Evolutionary conservation across 331 rosid genomes (phyloP).

Genomic region (Telfairia occidentalis): DNA sequence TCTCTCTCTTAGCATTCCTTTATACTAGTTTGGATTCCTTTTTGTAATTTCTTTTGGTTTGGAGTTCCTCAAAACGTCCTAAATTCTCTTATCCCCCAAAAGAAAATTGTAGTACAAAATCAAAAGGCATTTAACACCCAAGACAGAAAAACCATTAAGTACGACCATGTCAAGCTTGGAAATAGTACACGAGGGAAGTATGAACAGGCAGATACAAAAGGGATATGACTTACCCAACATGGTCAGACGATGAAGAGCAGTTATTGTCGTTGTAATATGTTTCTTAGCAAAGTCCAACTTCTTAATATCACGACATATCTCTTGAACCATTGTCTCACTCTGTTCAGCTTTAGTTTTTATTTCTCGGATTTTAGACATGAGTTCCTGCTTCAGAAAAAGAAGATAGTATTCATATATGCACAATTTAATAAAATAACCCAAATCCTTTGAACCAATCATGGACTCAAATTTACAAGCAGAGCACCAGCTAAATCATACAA

Average conservation of each 20-base stretch:
- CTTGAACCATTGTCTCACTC: slow-evolving; percentile 98
- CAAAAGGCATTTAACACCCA: neutral
- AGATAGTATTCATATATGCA: neutral
- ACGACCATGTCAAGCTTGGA: neutral
- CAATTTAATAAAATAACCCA: neutral
- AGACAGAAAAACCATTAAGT: neutral
- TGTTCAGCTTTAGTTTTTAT: slow-evolving; percentile 97
- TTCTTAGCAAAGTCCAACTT: slow-evolving; percentile 96
- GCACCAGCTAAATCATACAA: neutral
- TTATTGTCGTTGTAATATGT: slow-evolving; percentile 92
- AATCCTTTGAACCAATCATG: neutral
- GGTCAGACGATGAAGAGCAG: slow-evolving; percentile 96
- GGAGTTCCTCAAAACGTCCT: neutral
- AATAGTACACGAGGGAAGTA: slow-evolving; percentile 12
- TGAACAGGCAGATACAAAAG: neutral
- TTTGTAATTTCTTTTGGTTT: neutral
- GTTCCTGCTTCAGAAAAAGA: slow-evolving; percentile 53
- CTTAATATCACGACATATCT: slow-evolving; percentile 95
- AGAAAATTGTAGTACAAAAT: neutral
- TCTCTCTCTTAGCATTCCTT: neutral
- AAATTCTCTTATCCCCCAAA: neutral
- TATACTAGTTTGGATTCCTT: neutral
- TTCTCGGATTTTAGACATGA: slow-evolving; percentile 91
- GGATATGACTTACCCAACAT: slow-evolving; percentile 62
- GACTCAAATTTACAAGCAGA: neutral